Conservation (phyloP, 352 stramenopile species). For the Phytophthora cryptogea region DNA sequence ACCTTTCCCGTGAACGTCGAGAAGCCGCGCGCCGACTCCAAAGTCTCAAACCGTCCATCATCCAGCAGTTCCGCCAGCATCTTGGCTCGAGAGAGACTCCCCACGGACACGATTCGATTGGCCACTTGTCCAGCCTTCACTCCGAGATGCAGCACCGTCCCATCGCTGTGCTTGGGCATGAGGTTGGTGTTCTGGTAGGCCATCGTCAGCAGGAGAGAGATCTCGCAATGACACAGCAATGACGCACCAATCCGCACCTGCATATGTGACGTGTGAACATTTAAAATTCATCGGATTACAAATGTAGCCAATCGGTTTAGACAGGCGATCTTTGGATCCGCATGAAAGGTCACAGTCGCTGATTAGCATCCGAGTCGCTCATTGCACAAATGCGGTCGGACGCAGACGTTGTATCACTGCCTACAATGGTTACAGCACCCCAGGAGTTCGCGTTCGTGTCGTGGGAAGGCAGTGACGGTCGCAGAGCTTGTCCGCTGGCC, state of each 20-base stretch:
- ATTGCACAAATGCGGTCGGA: conserved; percentile 2
- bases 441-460: conserved; percentile 58
- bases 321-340: conserved; percentile 26
- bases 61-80: conserved; percentile 42
- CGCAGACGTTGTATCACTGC: neutral
- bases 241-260: neutral
- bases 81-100: conserved; percentile 42
- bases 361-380: conserved; percentile 13
- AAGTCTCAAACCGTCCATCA: conserved; percentile 24
- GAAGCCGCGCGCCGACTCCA: conserved; percentile 58
- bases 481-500: conserved; percentile 55
- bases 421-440: conserved; percentile 11
- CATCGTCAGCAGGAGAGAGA: conserved; percentile 17
- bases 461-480: conserved; percentile 51
- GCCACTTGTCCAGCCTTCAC: conserved; percentile 49
- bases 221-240: neutral
- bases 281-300: neutral
- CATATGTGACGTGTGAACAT: conserved; percentile 4
- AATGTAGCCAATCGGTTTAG: conserved; percentile 16
- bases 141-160: conserved; percentile 48
- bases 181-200: conserved; percentile 53
- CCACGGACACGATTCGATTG: conserved; percentile 55
- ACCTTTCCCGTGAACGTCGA: conserved; percentile 60
- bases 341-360: conserved; percentile 48
- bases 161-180: conserved; percentile 47